These are phyloP conservation scores for Nymphaea thermarum DNA, from an alignment of 164 flowering plant genomes.

Conservation along the genomic window DNA sequence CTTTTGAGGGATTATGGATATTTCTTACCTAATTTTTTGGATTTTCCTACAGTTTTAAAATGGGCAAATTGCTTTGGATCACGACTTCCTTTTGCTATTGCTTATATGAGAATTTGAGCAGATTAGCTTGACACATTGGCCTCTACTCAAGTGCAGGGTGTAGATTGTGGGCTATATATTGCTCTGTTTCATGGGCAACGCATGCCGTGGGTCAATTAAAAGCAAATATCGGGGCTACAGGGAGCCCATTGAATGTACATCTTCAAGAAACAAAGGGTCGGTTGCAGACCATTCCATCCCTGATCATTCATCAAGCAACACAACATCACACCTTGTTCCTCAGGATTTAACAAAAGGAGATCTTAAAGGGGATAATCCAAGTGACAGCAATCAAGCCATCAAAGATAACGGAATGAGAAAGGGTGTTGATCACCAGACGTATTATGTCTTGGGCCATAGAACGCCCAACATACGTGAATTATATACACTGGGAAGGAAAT, in stretches of 20 bases:
- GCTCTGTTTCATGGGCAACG: constrained; percentile 88
- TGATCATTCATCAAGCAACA: constrained; percentile 21
- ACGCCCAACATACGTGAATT: constrained; percentile 78
- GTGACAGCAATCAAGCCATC: constrained; percentile 14
- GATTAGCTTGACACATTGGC: background rate
- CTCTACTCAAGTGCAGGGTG: constrained; percentile 3
- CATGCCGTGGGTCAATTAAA: constrained; percentile 90
- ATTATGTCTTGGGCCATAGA: constrained; percentile 72
- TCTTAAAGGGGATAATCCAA: constrained; percentile 15
- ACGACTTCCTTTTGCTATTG: background rate
- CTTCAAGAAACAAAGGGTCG: constrained; percentile 16
- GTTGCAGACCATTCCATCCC: constrained; percentile 5
- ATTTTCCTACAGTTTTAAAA: too few relatives aligned
- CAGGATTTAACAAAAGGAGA: constrained; percentile 32
- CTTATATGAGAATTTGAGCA: background rate
- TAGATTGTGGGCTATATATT: constrained; percentile 10
- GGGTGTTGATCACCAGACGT: constrained; percentile 41
- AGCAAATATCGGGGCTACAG: constrained; percentile 44
- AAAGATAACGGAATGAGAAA: constrained; percentile 54
- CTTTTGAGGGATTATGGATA: background rate
- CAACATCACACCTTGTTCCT: constrained; percentile 20
- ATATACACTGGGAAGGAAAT: constrained; percentile 66
- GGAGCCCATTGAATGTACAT: constrained; percentile 41
- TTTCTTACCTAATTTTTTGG: constrained; percentile 8
- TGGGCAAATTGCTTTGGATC: background rate